A percentile compares a stretch with the other conserved stretches of the same genome.
Conservation (phyloP, 2,329 filamentous ascomycete species). For the Xylariales sp. region DNA sequence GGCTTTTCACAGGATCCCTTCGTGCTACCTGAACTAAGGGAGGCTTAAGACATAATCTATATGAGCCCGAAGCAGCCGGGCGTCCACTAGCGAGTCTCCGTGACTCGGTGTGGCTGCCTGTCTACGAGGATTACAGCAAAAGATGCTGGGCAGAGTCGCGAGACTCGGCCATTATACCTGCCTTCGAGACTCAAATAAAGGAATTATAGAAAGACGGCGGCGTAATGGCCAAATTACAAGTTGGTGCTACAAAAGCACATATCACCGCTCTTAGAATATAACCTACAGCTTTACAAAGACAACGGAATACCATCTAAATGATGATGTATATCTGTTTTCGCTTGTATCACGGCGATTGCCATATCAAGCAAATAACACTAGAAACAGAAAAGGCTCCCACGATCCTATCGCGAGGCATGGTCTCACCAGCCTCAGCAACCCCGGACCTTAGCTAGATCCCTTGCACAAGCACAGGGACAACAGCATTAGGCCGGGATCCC, state of each 20-base stretch:
- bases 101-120: neutral
- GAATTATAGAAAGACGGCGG: neutral
- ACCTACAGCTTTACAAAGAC: constrained; percentile 3
- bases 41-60: constrained; percentile 61
- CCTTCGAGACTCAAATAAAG: neutral
- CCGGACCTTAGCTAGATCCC: neutral
- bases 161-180: neutral
- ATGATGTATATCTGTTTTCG: neutral
- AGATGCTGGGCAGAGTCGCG: neutral
- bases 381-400: constrained; percentile 6
- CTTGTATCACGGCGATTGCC: neutral
- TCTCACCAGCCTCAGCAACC: neutral
- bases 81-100: neutral
- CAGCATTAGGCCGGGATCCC: constrained; percentile 9
- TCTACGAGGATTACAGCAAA: neutral
- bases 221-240: constrained; percentile 1
- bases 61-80: constrained; percentile 47
- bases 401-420: constrained; percentile 1
- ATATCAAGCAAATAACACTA: neutral
- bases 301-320: neutral
- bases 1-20: constrained; percentile 37
- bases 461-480: constrained; percentile 2
- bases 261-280: neutral
- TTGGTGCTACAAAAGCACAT: constrained; percentile 6
- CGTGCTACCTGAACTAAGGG: constrained; percentile 54